Base-by-base conservation (phyloP, 2,329 filamentous ascomycete genomes). In the Xylariaceae sp. region DNA sequence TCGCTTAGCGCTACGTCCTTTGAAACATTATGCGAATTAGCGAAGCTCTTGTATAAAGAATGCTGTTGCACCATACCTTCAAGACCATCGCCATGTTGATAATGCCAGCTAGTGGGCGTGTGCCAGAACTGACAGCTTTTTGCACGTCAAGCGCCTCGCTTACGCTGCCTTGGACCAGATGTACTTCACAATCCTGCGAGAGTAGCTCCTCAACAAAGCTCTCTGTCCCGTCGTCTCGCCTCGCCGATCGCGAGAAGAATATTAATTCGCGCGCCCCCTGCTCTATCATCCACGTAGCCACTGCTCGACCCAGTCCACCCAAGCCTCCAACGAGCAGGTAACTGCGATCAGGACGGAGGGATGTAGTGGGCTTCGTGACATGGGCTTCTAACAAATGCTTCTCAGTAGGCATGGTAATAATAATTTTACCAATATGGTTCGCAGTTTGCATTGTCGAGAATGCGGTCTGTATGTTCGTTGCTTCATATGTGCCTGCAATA, bases 11-110 rank as follows among this genome's bases (percentile, higher is more conserved):
- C 5, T 12, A 31, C 12, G 36, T 47, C n/a, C 44, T n/a, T n/a
- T n/a, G n/a, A n/a, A n/a, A n/a, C n/a, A n/a, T n/a, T n/a, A n/a
- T n/a, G n/a, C n/a, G n/a, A n/a, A n/a, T n/a, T n/a, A n/a, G n/a
- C n/a, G n/a, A n/a, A n/a, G n/a, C n/a, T n/a, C n/a, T n/a, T n/a
- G n/a, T n/a, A n/a, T n/a, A n/a, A n/a, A n/a, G n/a, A n/a, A n/a
- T n/a, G n/a, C n/a, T n/a, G n/a, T n/a, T n/a, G n/a, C n/a, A n/a
- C n/a, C n/a, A n/a, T n/a, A n/a, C 63, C 57, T 64, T 59, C 42
- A 67, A 57, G 51, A 66, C 60, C 65, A 67, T 66, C 42, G 55
- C 53, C 6, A 44, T 55, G 27, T 59, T 51, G 10, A 59, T 51
- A 38, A 56, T 48, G 11, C 57, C 57, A 14, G 40, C 39, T 18